phyloP scores from a whole-genome alignment of 2,329 filamentous ascomycete species.

The Pseudodiploospora longispora region DNA sequence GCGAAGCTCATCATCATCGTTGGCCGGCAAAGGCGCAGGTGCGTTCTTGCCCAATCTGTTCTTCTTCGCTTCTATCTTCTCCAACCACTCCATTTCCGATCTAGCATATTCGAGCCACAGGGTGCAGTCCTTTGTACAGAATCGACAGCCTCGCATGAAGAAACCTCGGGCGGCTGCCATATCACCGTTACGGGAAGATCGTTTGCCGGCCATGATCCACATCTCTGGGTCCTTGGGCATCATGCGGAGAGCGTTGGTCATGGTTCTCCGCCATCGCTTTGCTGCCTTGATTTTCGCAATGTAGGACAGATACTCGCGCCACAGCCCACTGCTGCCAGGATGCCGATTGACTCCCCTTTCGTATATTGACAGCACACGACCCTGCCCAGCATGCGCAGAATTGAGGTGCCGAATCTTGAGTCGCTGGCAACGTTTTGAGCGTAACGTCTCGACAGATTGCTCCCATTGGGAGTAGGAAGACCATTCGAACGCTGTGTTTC shows the following conservation, averaged over 20 bases:
- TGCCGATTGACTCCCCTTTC: constrained; percentile 81
- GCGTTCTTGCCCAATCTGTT: constrained; percentile 35
- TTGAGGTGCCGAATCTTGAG: constrained; percentile 63
- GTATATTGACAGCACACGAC: constrained; percentile 80
- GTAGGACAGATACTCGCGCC: constrained; percentile 86
- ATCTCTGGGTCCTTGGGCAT: constrained; percentile 76
- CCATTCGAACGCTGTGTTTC: constrained; percentile 69
- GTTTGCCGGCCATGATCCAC: constrained; percentile 79
- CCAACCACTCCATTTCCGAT: constrained; percentile 87
- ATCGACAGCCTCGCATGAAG: constrained; percentile 84
- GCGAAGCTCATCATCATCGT: constrained; percentile 40
- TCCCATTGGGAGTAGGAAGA: constrained; percentile 73
- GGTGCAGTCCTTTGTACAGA: constrained; percentile 66
- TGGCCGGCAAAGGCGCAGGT: constrained; percentile 29
- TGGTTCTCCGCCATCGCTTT: constrained; percentile 56
- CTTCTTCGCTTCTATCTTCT: constrained; percentile 66
- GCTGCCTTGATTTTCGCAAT: constrained; percentile 59
- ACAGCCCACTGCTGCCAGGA: constrained; percentile 70
- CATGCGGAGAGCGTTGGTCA: constrained; percentile 67
- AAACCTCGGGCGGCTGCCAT: constrained; percentile 76
- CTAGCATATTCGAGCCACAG: constrained; percentile 88
- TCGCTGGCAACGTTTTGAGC: constrained; percentile 73
- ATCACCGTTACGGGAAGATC: constrained; percentile 72
- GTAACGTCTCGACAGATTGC: constrained; percentile 62
- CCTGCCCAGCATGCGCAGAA: constrained; percentile 64